Evolutionary conservation across 2,329 filamentous ascomycete genomes (phyloP), one percentile per base, ranked within the genome.

Genomic region (Fusarium austroafricanum): DNA sequence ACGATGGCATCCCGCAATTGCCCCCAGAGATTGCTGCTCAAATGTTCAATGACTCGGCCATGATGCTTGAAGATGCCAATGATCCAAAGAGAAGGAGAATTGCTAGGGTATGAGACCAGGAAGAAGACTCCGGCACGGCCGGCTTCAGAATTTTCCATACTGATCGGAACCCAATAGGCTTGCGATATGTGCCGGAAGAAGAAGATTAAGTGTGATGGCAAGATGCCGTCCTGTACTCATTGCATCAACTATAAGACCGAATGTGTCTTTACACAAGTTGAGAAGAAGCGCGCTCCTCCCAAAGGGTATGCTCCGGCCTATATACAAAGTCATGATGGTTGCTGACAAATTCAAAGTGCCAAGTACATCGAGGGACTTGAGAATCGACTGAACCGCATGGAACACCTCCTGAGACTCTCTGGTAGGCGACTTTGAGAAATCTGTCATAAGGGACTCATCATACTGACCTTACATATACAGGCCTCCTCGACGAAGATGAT

Each of bases 171-270:
- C 51, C 21, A 15, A 51, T 63, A 94, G 92, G 94, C 94, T 51
- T 97, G 94, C 82, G 94, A 97, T 74, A 96, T 97, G 94, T 98
- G 95, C 78, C 87, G 94, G 73, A 97, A 97, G 82, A 94, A 93
- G 81, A 97, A 95, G 85, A 96, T 98, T 81, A 98, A 98, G 82
- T 98, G 95, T 80, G 96, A 98, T 77, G 95, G 96, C 71, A 97
- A 96, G 82, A 89, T 97, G 81, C 95, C 96, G 37, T 90, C 94
- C 63, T 99, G 96, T 80, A 94, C 93, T 10, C 96, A 98, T 80
- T 99, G 95, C 79, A 91, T 92, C 78, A 98, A 97, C 79, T 97
- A 97, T 84, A 97, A 97, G 85, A 97, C 94, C 7, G 94, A 97
- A 74, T 99, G 95, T 79, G 88, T 97, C 72, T 98, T 98, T 77